These are phyloP conservation scores for Podila epicladia DNA, from an alignment of 192 early-diverging fungal genomes.

Conservation along the genomic window DNA sequence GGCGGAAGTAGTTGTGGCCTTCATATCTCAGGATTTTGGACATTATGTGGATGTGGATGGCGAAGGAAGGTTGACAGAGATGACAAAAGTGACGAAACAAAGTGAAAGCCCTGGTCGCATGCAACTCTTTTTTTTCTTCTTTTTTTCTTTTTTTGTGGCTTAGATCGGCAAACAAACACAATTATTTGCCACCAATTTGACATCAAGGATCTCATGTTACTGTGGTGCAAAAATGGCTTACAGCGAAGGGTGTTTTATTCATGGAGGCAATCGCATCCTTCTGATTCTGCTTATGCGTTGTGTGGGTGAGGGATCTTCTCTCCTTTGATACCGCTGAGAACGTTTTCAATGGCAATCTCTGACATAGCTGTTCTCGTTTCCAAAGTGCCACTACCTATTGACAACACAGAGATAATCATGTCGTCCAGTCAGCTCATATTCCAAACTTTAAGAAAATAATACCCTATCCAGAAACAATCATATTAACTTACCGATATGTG, in stretches of 20 bases:
- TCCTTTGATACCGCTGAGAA: constrained; percentile 67
- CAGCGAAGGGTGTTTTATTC: too few species aligned
- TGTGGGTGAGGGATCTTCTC: constrained; percentile 53
- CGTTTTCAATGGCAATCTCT: constrained; percentile 78
- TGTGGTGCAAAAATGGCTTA: too few species aligned
- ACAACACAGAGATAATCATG: neutral
- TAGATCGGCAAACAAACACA: too few species aligned
- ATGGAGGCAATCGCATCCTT: too few species aligned
- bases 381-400: constrained; percentile 73
- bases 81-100: neutral
- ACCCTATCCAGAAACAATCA: neutral
- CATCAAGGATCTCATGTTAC: too few species aligned
- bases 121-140: too few species aligned
- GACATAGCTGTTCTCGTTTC: constrained; percentile 88
- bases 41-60: constrained; percentile 7
- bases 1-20: constrained; percentile 89
- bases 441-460: too few species aligned
- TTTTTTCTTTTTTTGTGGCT: too few species aligned
- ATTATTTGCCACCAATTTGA: too few species aligned
- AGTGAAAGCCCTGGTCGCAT: too few species aligned
- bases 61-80: neutral
- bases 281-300: neutral
- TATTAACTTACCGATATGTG: constrained; percentile 74
- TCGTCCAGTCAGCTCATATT: too few species aligned
- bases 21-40: constrained; percentile 69